These are phyloP conservation scores for Mycena olivaceomarginata DNA, from an alignment of 768 basidiomycete genomes.

Conservation along the genomic window DNA sequence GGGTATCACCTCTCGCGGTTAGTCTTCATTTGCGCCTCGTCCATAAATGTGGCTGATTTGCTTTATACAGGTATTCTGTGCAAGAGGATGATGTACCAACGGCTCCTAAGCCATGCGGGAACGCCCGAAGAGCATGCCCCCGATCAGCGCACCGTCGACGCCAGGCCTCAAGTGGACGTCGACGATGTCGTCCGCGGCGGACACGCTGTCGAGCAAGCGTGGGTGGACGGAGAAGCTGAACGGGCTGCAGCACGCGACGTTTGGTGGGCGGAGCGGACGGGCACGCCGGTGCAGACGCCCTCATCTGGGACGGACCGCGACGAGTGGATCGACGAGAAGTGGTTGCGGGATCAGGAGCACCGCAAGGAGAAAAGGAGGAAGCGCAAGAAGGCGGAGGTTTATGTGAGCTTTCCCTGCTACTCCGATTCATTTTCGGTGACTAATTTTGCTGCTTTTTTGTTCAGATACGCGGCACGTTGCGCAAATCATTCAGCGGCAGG, in stretches of 20 bases:
- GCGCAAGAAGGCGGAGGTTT: constrained; percentile 83
- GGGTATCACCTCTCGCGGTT: constrained; percentile 80
- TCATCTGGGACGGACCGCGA: constrained; percentile 52
- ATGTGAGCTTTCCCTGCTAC: constrained; percentile 64
- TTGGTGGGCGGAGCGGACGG: constrained; percentile 47
- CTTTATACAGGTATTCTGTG: constrained; percentile 48
- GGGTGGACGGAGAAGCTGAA: constrained; percentile 52
- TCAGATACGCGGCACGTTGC: constrained; percentile 91
- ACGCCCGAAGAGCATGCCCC: constrained; percentile 33
- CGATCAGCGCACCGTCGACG: neutral
- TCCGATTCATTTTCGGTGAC: neutral
- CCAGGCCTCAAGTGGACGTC: constrained; percentile 6
- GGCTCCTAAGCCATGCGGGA: neutral
- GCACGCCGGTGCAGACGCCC: constrained; percentile 52
- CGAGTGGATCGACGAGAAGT: constrained; percentile 43
- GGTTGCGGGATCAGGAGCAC: constrained; percentile 44
- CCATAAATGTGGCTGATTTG: no score
- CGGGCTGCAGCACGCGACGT: constrained; percentile 63
- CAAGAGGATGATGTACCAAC: constrained; percentile 44
- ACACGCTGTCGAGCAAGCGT: constrained; percentile 52
- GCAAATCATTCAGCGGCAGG: constrained; percentile 87
- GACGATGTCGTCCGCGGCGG: constrained; percentile 15
- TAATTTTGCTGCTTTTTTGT: neutral
- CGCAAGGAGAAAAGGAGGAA: constrained; percentile 65
- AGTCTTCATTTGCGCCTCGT: constrained; percentile 11